Evolutionary conservation across 225 moss, liverwort and hornwort genomes (phyloP), one percentile per base, ranked within the genome.

Genomic region (Physcomitrellopsis africana): DNA sequence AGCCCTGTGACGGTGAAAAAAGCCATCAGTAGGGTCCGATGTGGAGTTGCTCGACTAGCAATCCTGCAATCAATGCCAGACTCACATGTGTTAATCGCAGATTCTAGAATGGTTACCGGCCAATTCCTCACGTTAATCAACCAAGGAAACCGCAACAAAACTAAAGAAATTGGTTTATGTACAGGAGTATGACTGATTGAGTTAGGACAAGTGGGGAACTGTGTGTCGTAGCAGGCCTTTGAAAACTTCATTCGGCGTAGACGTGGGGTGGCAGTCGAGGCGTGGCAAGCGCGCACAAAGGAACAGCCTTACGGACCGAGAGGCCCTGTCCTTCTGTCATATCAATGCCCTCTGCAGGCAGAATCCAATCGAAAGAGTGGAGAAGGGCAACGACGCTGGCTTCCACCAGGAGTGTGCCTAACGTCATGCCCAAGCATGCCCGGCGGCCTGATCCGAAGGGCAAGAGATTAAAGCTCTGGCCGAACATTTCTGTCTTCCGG

Each of bases 361-460:
- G 32, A 3, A 61, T 61, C 86, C 84, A 87, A 0, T 64, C 29
- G 56, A 78, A 86, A 9, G 79, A 60, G 7, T 84, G 86, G 51
- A 87, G 63, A n/a, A 83, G 70, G 51, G 41, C 70, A 1, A 81
- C 84, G 0, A 87, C 65, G 19, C 61, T 80, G 43, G n/a, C 9
- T 1, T 70, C 24, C 26, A 87, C 84, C 32, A 79, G 29, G n/a
- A 76, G 66, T 0, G 41, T 9, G 0, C 76, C 84, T 15, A 81
- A 69, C 13, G 75, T 19, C 61, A 76, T 69, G 11, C 83, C 86
- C 32, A 81, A 65, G 20, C 86, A 87, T 51, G 15, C 8, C 1
- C 86, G 70, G 1, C 86, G 77, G 9, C 86, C 83, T 0, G 83
- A 70, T 27, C 81, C 47, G 51, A 81, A 87, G 45, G 45, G 44